Base-by-base conservation (phyloP, 371 early-diverging fungal genomes). In the Zychaea mexicana region DNA sequence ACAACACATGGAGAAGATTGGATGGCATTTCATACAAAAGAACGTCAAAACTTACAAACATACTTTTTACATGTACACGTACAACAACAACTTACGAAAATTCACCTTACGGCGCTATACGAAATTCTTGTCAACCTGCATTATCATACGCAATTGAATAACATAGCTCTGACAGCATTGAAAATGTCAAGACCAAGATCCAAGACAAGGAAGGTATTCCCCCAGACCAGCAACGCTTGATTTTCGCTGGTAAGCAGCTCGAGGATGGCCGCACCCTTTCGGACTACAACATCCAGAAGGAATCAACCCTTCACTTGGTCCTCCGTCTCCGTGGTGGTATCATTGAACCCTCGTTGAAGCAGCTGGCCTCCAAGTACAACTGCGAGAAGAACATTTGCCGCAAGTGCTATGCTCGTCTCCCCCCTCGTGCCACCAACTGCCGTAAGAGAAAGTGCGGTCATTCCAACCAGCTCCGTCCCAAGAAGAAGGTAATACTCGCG, bases 361-460 rank as follows among this genome's bases (percentile, higher is more conserved):
- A 92, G 69, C 89, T 98, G 71, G 99, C 99, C 73, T 93, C 94
- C 83, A 97, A 96, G 90, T 97, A 92, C 93, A 96, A 97, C 94
- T 97, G 98, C 91, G 99, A 98, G 60, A 98, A 98, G 94, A 94
- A 92, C 94, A 94, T 98, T 76, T 98, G 99, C 95, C 95, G 99
- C 82, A 98, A 98, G 87, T 96, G 99, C 88, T 99, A 99, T 83
- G 99, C 99, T 67, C 96, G 98, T 82, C 93, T 98, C 67, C 99
- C 98, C 66, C 97, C 97, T 70, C 96, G 98, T 88, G 99, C 99
- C 71, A 97, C 97, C 85, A 98, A 98, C 96, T 99, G 99, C 92
- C 93, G 99, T 75, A 99, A 99, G 97, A 96, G 94, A 92, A 96
- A 97, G 93, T 99, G 99, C 83, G 99, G 99, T 65, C 98, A 97